Evolutionary conservation across 495 filamentous ascomycete genomes (phyloP).

Genomic region (Aspergillus panamensis): DNA sequence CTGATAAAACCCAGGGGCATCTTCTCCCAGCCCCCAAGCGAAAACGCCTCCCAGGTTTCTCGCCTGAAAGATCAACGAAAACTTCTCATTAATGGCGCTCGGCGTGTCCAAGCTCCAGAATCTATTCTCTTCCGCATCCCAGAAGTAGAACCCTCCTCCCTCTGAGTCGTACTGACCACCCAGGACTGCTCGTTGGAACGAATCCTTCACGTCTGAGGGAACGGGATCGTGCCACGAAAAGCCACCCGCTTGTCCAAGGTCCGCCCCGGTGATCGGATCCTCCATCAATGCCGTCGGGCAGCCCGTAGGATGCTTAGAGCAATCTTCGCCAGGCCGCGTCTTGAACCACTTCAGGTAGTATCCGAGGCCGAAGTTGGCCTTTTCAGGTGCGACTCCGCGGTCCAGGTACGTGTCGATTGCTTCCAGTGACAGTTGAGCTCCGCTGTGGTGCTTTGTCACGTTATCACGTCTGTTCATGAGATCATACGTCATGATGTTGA

Average conservation of each 20-base stretch:
- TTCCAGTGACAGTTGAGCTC: constrained; percentile 51
- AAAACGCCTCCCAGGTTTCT: constrained; percentile 64
- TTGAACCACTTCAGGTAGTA: constrained; percentile 73
- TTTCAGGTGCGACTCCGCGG: constrained; percentile 51
- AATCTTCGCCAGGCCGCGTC: constrained; percentile 48
- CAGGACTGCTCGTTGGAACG: constrained; percentile 45
- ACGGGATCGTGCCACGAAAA: constrained; percentile 40
- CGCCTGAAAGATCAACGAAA: constrained; percentile 52
- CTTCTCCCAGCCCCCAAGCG: constrained; percentile 74
- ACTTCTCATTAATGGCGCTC: constrained; percentile 58
- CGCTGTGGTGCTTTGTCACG: constrained; percentile 64
- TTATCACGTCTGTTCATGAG: constrained; percentile 72
- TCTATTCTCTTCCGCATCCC: constrained; percentile 53
- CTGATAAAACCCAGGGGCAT: constrained; percentile 57
- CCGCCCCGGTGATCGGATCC: constrained; percentile 26
- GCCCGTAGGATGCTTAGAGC: constrained; percentile 50
- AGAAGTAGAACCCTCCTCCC: constrained; percentile 66
- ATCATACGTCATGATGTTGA: constrained; percentile 81
- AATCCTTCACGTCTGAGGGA: constrained; percentile 27
- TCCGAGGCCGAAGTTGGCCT: constrained; percentile 69
- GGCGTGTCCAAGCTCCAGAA: constrained; percentile 78
- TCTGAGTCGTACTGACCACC: constrained; percentile 54
- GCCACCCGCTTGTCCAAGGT: constrained; percentile 37
- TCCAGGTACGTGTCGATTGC: constrained; percentile 58
- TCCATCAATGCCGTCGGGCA: constrained; percentile 62